Percentiles rank a stretch among this genome's conserved stretches.
Conservation (phyloP, 225 moss, liverwort and hornwort species). For the Straminergon stramineum region DNA sequence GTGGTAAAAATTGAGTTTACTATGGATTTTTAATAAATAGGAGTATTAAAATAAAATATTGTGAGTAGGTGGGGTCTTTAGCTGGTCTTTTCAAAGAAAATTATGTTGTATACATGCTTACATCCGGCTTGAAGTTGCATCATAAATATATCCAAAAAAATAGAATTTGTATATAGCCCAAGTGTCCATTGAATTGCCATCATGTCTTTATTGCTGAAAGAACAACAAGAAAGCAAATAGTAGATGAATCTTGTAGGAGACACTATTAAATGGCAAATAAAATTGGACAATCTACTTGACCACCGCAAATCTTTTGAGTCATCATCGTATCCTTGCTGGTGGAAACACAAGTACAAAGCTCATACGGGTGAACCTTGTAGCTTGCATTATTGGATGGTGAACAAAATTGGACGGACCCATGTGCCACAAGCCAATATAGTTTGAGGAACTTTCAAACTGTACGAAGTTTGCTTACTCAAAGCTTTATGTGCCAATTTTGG, state of each 20-base stretch:
- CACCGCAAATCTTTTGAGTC: accelerated
- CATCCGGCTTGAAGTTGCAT: accelerated
- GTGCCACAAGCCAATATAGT: accelerated
- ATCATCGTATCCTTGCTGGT: accelerated
- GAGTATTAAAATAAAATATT: not conserved
- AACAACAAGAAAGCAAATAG: not conserved
- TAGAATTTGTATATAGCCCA: accelerated
- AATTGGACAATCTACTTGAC: accelerated
- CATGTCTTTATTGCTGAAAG: accelerated
- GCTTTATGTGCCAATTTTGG: not conserved
- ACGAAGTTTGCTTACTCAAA: not conserved
- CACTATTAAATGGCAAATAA: not conserved
- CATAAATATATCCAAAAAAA: not conserved
- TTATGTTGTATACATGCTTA: accelerated
- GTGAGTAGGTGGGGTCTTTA: not conserved
- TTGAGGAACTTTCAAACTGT: not conserved
- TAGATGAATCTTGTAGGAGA: accelerated
- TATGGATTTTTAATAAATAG: not conserved
- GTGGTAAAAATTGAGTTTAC: accelerated
- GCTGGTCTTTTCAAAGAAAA: not conserved
- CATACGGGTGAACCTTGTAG: not conserved
- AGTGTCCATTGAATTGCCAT: accelerated
- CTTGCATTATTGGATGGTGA: accelerated
- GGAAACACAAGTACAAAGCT: accelerated
- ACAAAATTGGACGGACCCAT: accelerated